Conservation (phyloP, 2,329 filamentous ascomycete species). For the Penicillium polonicum region DNA sequence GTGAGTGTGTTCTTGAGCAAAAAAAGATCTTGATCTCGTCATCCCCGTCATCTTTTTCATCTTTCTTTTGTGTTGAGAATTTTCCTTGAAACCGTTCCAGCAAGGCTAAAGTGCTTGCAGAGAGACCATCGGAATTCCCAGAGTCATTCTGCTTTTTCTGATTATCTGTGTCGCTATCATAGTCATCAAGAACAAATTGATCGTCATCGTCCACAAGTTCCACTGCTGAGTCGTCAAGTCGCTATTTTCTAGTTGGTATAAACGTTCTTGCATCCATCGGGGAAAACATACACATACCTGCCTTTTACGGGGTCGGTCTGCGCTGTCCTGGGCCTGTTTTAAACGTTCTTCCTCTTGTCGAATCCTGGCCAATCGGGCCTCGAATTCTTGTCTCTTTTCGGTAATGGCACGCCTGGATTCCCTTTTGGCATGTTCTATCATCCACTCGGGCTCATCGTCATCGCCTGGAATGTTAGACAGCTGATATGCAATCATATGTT, state of each 20-base stretch:
- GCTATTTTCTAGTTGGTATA: slow-evolving; percentile 24
- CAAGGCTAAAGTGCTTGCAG: slow-evolving; percentile 71
- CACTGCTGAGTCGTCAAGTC: slow-evolving; percentile 21
- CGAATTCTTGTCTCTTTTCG: slow-evolving; percentile 67
- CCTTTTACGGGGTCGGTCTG: slow-evolving; percentile 51
- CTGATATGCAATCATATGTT: background rate
- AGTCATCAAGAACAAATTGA: slow-evolving; percentile 74
- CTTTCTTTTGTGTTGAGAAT: slow-evolving; percentile 31
- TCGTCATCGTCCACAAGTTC: slow-evolving; percentile 54
- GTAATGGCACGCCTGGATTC: slow-evolving; percentile 67
- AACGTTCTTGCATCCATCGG: background rate
- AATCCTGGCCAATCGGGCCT: slow-evolving; percentile 66
- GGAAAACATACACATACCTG: slow-evolving; percentile 31
- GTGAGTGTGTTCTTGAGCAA: slow-evolving; percentile 89
- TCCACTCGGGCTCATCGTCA: slow-evolving; percentile 80
- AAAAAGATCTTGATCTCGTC: slow-evolving; percentile 81
- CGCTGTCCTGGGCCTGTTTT: slow-evolving; percentile 50
- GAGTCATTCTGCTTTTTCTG: slow-evolving; percentile 28
- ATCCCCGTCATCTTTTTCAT: slow-evolving; percentile 52
- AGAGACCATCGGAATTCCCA: slow-evolving; percentile 53
- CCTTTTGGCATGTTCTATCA: slow-evolving; percentile 71
- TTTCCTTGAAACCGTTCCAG: slow-evolving; percentile 64
- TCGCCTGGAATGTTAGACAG: slow-evolving; percentile 40
- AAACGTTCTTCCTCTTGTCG: slow-evolving; percentile 62
- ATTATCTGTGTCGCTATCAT: slow-evolving; percentile 62